Percentiles rank a stretch among this genome's conserved stretches.
These are phyloP conservation scores for Quercus gilva DNA, from an alignment of 306 rosid species.

Conservation along the genomic window DNA sequence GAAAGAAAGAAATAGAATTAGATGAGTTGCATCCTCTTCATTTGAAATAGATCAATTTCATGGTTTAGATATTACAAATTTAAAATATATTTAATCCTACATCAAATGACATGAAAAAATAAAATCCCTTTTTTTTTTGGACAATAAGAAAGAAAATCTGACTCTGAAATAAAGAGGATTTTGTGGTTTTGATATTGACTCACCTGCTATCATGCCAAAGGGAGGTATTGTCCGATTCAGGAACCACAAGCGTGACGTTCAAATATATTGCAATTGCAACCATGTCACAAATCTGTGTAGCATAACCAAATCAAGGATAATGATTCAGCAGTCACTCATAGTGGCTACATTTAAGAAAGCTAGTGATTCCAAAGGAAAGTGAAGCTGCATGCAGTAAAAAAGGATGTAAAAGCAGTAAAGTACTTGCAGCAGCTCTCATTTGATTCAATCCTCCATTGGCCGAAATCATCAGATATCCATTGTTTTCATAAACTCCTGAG, in stretches of 20 bases:
- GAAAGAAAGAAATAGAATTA: no score
- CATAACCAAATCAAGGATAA: background rate
- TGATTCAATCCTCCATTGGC: background rate
- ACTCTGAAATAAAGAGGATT: no score
- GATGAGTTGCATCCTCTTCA: no score
- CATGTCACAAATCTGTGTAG: slow-evolving; percentile 93
- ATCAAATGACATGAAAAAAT: no score
- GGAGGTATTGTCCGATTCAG: slow-evolving; percentile 78
- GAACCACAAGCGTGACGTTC: slow-evolving; percentile 85
- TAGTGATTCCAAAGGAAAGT: no score
- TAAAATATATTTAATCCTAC: no score
- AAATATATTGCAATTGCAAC: slow-evolving; percentile 81
- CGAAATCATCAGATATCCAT: background rate
- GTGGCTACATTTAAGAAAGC: background rate
- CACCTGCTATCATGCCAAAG: slow-evolving; percentile 96
- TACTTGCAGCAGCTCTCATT: slow-evolving; percentile 61
- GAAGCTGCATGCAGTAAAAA: no score
- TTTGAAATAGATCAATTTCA: no score
- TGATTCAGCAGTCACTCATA: background rate
- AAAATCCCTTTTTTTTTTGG: no score
- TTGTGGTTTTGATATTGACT: background rate
- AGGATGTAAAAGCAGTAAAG: slow-evolving; percentile 5
- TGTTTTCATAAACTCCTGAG: background rate
- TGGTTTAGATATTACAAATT: no score
- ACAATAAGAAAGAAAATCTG: no score